phyloP scores from a whole-genome alignment of 148 eudicot genomes.

The Chenopodium suecicum region DNA sequence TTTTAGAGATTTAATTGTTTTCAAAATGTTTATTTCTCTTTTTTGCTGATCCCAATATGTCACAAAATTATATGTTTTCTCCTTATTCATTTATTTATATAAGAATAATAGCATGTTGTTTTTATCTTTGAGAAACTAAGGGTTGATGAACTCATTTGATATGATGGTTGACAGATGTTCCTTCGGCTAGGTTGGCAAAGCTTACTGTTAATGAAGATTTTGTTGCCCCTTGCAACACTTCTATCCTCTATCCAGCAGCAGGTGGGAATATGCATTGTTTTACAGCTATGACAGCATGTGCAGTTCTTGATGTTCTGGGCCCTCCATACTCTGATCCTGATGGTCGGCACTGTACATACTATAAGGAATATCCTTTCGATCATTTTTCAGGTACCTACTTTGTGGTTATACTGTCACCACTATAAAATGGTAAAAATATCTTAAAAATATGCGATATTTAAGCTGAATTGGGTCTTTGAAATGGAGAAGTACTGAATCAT shows the following conservation, averaged over 20 bases:
- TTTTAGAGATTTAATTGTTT: too few species aligned
- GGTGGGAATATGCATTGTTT: constrained; percentile 95
- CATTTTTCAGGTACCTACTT: constrained; percentile 46
- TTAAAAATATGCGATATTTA: not conserved
- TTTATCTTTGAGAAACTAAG: not conserved
- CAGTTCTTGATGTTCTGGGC: constrained; percentile 81
- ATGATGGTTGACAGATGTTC: constrained; percentile 23
- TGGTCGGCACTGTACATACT: constrained; percentile 84
- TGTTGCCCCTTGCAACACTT: constrained; percentile 69
- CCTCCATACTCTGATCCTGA: constrained; percentile 87
- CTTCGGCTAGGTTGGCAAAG: constrained; percentile 52
- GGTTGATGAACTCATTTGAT: not conserved
- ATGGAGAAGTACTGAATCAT: not conserved
- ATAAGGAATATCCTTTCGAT: constrained; percentile 55
- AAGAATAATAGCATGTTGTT: not conserved
- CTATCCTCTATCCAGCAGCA: constrained; percentile 71
- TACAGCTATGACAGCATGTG: constrained; percentile 75
- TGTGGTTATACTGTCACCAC: not conserved
- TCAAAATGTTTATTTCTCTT: not conserved
- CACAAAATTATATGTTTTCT: not conserved
- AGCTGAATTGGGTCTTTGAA: not conserved
- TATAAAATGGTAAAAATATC: not conserved
- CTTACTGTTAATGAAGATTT: constrained; percentile 57
- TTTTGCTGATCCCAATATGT: not conserved
- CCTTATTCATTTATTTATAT: not conserved